Evolutionary conservation across 441 rosid species (phyloP).

Genomic region (Croton setiger): DNA sequence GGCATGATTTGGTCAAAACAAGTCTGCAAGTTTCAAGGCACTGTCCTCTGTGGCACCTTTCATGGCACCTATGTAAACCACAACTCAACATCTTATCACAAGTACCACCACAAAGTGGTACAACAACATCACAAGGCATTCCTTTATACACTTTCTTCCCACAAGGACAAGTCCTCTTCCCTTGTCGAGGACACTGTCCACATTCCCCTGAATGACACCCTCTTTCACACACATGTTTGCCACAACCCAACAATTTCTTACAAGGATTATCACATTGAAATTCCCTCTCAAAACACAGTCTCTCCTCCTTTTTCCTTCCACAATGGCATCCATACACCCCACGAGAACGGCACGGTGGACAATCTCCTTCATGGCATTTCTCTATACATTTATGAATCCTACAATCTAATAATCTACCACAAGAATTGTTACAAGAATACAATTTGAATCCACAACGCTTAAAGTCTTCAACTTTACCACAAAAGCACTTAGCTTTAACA

Average conservation of each 20-base stretch:
- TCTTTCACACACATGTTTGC: slow-evolving; percentile 70
- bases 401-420: slow-evolving; percentile 54
- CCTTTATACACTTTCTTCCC: slow-evolving; percentile 74
- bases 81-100: slow-evolving; percentile 78
- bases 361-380: slow-evolving; percentile 63
- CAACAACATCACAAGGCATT: slow-evolving; percentile 66
- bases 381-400: slow-evolving; percentile 51
- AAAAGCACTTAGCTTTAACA: slow-evolving; percentile 55
- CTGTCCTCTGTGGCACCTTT: slow-evolving; percentile 75
- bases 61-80: slow-evolving; percentile 73
- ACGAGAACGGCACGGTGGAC: slow-evolving; percentile 66
- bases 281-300: slow-evolving; percentile 64
- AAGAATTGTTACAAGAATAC: slow-evolving; percentile 53
- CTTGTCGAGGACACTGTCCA: slow-evolving; percentile 74
- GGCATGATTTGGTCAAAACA: slow-evolving; percentile 62
- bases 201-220: slow-evolving; percentile 82
- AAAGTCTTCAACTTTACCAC: slow-evolving; percentile 57
- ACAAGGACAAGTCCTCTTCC: slow-evolving; percentile 88
- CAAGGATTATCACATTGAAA: slow-evolving; percentile 73
- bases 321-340: slow-evolving; percentile 58
- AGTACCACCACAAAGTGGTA: slow-evolving; percentile 76
- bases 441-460: slow-evolving; percentile 69
- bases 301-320: slow-evolving; percentile 57
- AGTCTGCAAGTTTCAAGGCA: slow-evolving; percentile 86
- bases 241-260: slow-evolving; percentile 51